Evolutionary conservation across 106 monocot species (phyloP).

Genomic region (Gastrodia elata): DNA sequence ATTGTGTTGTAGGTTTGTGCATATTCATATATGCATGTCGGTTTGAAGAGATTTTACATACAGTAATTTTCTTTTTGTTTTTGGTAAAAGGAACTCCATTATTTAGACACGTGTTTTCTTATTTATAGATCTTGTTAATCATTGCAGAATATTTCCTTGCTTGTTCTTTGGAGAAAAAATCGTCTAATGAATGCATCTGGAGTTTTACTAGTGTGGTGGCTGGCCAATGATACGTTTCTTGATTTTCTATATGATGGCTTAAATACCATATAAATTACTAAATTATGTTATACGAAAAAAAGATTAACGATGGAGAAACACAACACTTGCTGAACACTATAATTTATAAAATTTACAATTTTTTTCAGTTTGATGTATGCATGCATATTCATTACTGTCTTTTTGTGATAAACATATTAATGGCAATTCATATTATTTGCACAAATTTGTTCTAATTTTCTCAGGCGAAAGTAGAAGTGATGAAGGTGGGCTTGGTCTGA

Average conservation of each 20-base stretch:
- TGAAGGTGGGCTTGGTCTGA: constrained; percentile 18
- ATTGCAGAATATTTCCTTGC: background rate
- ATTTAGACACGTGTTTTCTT: background rate
- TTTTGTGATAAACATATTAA: background rate
- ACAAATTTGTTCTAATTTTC: constrained; percentile 6
- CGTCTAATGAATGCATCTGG: background rate
- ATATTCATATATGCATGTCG: no score
- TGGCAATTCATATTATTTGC: background rate
- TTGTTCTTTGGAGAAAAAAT: background rate
- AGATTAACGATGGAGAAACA: background rate
- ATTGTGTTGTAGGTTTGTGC: no score
- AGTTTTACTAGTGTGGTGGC: background rate
- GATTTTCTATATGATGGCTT: background rate
- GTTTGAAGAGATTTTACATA: no score
- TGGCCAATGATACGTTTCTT: background rate
- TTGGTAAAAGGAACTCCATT: no score
- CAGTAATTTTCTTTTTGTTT: no score
- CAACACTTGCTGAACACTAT: background rate
- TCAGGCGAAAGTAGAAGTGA: constrained; percentile 25
- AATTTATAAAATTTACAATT: background rate
- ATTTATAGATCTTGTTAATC: background rate
- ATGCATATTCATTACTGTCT: background rate
- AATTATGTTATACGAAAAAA: background rate
- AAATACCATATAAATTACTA: background rate
- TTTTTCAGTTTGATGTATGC: background rate